Percentiles rank a stretch among this genome's conserved stretches.
Evolutionary conservation across 495 filamentous ascomycete genomes (phyloP).

Genomic region (Neohortaea acidophila): DNA sequence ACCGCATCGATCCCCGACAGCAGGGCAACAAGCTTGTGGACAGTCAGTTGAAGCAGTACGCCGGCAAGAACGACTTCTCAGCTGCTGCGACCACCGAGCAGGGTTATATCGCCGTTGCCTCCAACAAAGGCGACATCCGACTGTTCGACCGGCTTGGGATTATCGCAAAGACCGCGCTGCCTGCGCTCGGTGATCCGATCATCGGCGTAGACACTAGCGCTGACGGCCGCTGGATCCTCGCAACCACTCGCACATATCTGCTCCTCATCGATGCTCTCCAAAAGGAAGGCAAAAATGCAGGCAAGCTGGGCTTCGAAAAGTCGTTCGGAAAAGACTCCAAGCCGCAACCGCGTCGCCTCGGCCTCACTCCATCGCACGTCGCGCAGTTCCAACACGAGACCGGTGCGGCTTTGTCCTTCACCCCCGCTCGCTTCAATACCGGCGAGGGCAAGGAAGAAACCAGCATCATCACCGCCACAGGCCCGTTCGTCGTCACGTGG

Average conservation of each 20-base stretch:
- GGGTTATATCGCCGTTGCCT: conserved; percentile 90
- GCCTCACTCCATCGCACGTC: conserved; percentile 72
- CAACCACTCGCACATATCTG: conserved; percentile 86
- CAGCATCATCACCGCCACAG: conserved; percentile 91
- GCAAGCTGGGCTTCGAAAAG: conserved; percentile 93
- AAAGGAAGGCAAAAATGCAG: conserved; percentile 86
- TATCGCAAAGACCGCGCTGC: conserved; percentile 93
- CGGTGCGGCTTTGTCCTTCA: conserved; percentile 70
- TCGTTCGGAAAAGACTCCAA: conserved; percentile 84
- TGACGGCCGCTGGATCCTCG: conserved; percentile 88
- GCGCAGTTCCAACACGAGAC: conserved; percentile 96
- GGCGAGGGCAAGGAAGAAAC: conserved; percentile 66
- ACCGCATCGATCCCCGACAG: conserved; percentile 83
- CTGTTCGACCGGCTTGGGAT: conserved; percentile 93
- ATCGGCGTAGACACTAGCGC: conserved; percentile 88
- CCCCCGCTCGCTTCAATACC: conserved; percentile 84
- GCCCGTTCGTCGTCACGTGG: conserved; percentile 96
- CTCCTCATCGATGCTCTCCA: conserved; percentile 85
- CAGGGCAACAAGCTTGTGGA: conserved; percentile 87
- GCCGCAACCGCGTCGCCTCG: conserved; percentile 82
- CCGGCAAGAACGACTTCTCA: conserved; percentile 91
- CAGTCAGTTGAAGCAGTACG: conserved; percentile 83
- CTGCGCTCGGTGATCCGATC: conserved; percentile 87
- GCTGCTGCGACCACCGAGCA: conserved; percentile 86
- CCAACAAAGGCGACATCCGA: conserved; percentile 92